Evolutionary conservation across 1,284 basidiomycete genomes (phyloP), one percentile per base, ranked within the genome.

Genomic region (Apiotrichum laibachii): DNA sequence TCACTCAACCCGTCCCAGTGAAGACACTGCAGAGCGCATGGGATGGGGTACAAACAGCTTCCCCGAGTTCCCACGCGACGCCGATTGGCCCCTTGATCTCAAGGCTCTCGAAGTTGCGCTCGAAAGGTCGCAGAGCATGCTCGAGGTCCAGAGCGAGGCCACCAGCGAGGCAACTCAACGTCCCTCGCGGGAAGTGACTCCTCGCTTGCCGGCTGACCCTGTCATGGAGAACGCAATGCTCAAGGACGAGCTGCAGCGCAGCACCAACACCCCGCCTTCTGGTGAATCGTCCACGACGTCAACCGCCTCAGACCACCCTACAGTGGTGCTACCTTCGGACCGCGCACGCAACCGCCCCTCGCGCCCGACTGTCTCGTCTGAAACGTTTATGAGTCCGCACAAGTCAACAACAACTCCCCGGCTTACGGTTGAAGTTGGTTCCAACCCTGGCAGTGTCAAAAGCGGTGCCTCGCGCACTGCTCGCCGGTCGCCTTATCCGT

Each of bases 21-120:
- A 40, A 1, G 11, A 34, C 13, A 46, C 55, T 1, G 53, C 45
- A 0, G 61, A 63, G 31, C 53, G 46, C 2, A 50, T 69, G 15
- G 64, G 64, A 11, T 71, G 71, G 71, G 71, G 67, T 0, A 62
- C 66, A 2, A 68, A 58, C 8, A 34, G 63, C 8, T 68, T 68
- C 48, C 68, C 69, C 5, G 66, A 68, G 43, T 68, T 66, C 53
- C 63, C 65, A 12, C 51, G 26, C 16, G 31, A 42, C 15, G 16
- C 31, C 5, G 33, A 50, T 21, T 50, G 49, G 49, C 49, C 35
- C 16, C 39, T 50, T n/a, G 22, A 26, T 13, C 35, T 50, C 35
- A 39, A 50, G 21, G n/a, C 8, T 37, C 37, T 31, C 37, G 37
- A 16, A 11, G 11, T 16, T 37, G 37, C 12, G 37, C 15, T 37